Base-by-base conservation (phyloP, 306 rosid species). In the Ochetophila trinervis region DNA sequence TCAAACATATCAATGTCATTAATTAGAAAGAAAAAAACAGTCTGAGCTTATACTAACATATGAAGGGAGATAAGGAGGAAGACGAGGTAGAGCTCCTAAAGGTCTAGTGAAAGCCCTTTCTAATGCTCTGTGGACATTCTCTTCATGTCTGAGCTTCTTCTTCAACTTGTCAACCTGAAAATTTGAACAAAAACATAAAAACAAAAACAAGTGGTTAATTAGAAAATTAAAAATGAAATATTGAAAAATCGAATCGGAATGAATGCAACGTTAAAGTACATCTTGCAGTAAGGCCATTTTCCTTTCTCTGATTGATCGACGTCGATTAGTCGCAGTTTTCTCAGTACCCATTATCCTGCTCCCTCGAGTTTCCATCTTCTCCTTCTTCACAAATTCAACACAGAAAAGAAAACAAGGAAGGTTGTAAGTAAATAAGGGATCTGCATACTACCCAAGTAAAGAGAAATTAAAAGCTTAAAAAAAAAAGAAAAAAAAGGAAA, bases 1-100 rank as follows among this genome's bases (percentile, higher is more conserved):
- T 24, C 20, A n/a, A n/a, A n/a, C n/a, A n/a, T n/a, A n/a, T 63
- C 18, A 1, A 14, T 16, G 53, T 9, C 30, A 19, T 36, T 40
- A 36, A 23, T n/a, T 57, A 34, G 42, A 62, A 61, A 22, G 40
- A 20, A 14, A 60, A 71, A 64, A 32, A 74, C 62, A 60, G 36
- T 49, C n/a, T 17, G n/a, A 50, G 15, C 56, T 53, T 19, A 24
- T 15, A 67, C 95, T 80, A 54, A 92, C 98, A 79, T 79, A 56
- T 54, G 93, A 88, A 81, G 98, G 98, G 53, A 92, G 96, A 87
- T 87, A 92, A 14, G 98, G 96, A 69, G 98, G 98, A 66, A 92
- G 93, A 67, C 96, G 96, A 76, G 98, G 98, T 44, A 92, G 82
- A 67, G 96, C 88, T 70, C 98, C 98, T 50, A 92, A 67, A 53